Evolutionary conservation across 2,329 filamentous ascomycete species (phyloP), one percentile per base, ranked within the genome.

Genomic region (Pseudopithomyces maydicus): DNA sequence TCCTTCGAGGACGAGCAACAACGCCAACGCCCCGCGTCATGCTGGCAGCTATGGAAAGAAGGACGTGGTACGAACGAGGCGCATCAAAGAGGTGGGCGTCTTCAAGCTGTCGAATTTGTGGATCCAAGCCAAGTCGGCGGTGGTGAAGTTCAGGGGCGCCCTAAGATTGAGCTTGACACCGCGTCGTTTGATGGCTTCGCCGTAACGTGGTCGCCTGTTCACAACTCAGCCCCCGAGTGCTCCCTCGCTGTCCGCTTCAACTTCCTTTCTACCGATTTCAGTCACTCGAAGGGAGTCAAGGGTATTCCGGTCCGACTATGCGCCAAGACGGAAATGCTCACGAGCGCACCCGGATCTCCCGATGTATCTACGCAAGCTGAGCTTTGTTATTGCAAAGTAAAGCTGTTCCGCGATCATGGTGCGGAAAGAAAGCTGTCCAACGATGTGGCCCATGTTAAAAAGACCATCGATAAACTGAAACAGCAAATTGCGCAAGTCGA

Each of bases 1-100:
- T 97, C 94, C 0, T 99, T 98, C 69, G 94, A 99, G 73, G 95
- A 99, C 61, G 92, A 97, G 59, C 90, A 96, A 73, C 95, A 98
- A 75, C 85, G 94, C 59, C 87, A 89, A 68, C 91, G 91, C 65
- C 93, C 92, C 1, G 87, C 87, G 17, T 84, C 88, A 12, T 96
- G 92, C 73, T 96, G 92, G 92, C 91, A 90, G 78, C 80, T 95
- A 41, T 96, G 91, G 95, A 98, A 98, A 74, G 95, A 98, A 78
- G 94, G 94, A 0, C 87, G 95, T 55, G 95, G 95, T n/a, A 92
- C 89, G 1, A 97, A 92, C 64, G 95, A 99, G 80, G 92, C 94
- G 2, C 94, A 98, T 69, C 92, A 97, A 74, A 84, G 94, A 65
- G 94, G 92, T 35, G 93, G 94, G 11, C 95, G 94, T 67, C 82